A percentile compares a stretch with the other conserved stretches of the same genome.
Conservation (phyloP, 148 eudicot genomes). For the Mesembryanthemum crystallinum region DNA sequence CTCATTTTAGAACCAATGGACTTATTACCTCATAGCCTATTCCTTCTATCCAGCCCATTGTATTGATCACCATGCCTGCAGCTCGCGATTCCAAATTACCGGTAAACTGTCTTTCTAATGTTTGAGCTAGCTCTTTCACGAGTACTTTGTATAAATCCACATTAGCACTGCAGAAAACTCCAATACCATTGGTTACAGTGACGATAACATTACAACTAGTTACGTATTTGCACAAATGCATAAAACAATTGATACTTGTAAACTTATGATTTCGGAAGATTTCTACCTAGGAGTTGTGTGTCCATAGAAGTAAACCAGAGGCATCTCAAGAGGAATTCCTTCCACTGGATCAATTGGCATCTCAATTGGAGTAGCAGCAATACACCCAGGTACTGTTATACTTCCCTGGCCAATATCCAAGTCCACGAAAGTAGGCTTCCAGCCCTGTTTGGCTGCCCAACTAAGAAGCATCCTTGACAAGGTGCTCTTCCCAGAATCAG, state of each 20-base stretch:
- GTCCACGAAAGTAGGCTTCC: constrained; percentile 99
- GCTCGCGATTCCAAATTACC: constrained; percentile 90
- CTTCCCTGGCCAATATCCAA: constrained; percentile 95
- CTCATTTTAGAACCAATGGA: not conserved
- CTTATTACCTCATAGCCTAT: constrained; percentile 73
- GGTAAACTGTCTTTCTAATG: constrained; percentile 73
- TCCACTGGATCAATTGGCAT: constrained; percentile 98
- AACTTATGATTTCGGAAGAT: not conserved
- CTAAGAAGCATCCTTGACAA: constrained; percentile 95
- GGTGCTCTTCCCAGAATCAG: constrained; percentile 95
- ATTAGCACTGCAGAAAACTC: constrained; percentile 51
- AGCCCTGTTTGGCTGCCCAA: constrained; percentile 97
- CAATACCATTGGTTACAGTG: constrained; percentile 5
- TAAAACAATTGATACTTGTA: not conserved
- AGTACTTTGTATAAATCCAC: constrained; percentile 77
- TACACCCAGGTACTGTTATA: constrained; percentile 80
- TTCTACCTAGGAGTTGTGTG: constrained; percentile 72
- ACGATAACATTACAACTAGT: not conserved
- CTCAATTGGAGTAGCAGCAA: constrained; percentile 96
- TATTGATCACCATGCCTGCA: constrained; percentile 95
- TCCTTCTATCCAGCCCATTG: constrained; percentile 99
- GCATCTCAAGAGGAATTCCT: constrained; percentile 97
- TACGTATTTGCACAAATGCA: not conserved
- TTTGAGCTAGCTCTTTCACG: constrained; percentile 83
- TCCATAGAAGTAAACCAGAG: constrained; percentile 86